phyloP scores from a whole-genome alignment of 148 eudicot genomes.

The Limonium bicolor region DNA sequence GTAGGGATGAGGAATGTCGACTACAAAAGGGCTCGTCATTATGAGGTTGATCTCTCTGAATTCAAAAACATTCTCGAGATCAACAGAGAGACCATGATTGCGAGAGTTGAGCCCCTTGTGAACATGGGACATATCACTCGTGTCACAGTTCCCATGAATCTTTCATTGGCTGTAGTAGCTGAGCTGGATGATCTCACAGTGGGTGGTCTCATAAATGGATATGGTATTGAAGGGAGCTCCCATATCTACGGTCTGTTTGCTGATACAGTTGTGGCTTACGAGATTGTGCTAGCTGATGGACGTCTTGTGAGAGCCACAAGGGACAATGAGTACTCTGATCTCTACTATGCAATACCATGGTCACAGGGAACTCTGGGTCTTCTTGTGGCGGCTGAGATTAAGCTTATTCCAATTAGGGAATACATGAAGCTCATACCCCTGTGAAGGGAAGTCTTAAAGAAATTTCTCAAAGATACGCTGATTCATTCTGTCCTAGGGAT shows the following conservation, averaged over 20 bases:
- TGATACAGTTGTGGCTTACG: constrained; percentile 7
- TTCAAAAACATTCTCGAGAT: constrained; percentile 4
- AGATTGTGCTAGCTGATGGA: constrained; percentile 8
- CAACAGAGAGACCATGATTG: constrained; percentile 3
- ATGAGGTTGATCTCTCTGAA: constrained; percentile 5
- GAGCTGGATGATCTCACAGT: constrained; percentile 6
- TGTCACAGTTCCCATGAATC: constrained; percentile 5
- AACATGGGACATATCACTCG: constrained; percentile 8
- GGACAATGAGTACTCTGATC: constrained; percentile 6
- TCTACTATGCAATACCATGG: constrained; percentile 6
- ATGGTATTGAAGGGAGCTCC: constrained; percentile 6
- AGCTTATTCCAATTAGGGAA: constrained; percentile 5
- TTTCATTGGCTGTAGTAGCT: constrained; percentile 4
- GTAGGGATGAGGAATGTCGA: constrained; percentile 7
- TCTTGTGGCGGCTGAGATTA: constrained; percentile 6
- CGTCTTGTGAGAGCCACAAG: constrained; percentile 7
- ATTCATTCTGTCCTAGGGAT: constrained; percentile 5
- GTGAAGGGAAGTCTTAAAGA: constrained; percentile 2
- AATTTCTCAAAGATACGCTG: constrained; percentile 1
- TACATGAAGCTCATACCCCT: constrained; percentile 5
- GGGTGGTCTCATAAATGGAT: constrained; percentile 5
- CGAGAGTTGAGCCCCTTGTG: constrained; percentile 7
- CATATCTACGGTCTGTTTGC: constrained; percentile 6
- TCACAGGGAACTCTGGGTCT: constrained; percentile 8
- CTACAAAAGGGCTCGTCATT: constrained; percentile 9